phyloP scores from a whole-genome alignment of 2,329 filamentous ascomycete genomes.

The Monosporascus sp. region DNA sequence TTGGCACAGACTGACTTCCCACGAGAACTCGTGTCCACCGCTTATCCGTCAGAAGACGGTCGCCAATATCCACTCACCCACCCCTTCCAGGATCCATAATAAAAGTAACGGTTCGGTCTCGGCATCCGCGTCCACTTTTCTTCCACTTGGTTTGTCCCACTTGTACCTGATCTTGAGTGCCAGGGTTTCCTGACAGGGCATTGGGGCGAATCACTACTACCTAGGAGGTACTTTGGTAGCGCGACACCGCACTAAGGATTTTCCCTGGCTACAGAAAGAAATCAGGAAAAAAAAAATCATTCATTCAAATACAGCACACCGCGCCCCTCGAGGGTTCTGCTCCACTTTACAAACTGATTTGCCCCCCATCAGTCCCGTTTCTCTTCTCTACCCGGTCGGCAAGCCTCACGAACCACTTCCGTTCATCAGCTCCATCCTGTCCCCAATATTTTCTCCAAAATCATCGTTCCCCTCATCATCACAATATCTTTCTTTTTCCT shows the following conservation, averaged over 20 bases:
- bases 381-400: conserved; percentile 23
- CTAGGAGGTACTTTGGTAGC: background rate
- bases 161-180: background rate
- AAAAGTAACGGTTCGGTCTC: background rate
- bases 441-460: conserved; percentile 32
- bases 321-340: conserved; percentile 27
- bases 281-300: conserved; percentile 9
- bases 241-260: background rate
- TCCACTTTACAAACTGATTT: conserved; percentile 32
- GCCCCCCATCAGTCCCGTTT: conserved; percentile 28
- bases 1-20: background rate
- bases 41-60: background rate
- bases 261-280: background rate
- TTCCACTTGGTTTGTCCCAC: background rate
- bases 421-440: conserved; percentile 27
- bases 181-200: background rate
- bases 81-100: background rate
- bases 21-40: background rate
- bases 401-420: conserved; percentile 30
- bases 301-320: conserved; percentile 28
- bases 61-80: background rate
- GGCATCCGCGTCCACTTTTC: background rate
- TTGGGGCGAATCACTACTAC: background rate
- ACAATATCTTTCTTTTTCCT: conserved; percentile 12
- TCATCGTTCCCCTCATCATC: conserved; percentile 26